A percentile compares a stretch with the other conserved stretches of the same genome.
phyloP scores from a whole-genome alignment of 768 basidiomycete genomes.

The Hydnomerulius pinastri region DNA sequence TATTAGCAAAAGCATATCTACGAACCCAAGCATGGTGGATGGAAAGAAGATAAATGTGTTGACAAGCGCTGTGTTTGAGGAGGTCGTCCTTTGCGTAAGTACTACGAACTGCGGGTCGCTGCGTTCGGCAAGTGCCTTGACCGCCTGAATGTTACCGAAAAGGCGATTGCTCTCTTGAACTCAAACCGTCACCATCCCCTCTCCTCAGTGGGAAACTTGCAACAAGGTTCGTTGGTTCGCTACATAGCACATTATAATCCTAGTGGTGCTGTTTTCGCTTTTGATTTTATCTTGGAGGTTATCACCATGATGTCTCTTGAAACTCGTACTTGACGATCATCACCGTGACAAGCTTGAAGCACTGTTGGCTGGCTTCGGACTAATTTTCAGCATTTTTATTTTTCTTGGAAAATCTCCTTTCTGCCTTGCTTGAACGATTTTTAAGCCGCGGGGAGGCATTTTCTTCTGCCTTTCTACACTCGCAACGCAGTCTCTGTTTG shows the following conservation, averaged over 20 bases:
- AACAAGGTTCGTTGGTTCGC: neutral
- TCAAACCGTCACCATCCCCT: slow-evolving; percentile 32
- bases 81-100: slow-evolving; percentile 8
- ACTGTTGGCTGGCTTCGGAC: no score
- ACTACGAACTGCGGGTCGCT: no score
- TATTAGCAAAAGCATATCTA: slow-evolving; percentile 43
- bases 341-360: no score
- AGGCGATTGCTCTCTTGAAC: slow-evolving; percentile 27
- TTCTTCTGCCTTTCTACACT: no score
- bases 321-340: no score
- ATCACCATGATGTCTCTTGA: neutral
- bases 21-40: slow-evolving; percentile 35
- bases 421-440: no score
- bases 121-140: slow-evolving; percentile 34
- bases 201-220: neutral
- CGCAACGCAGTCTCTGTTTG: no score
- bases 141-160: slow-evolving; percentile 21
- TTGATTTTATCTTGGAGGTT: neutral
- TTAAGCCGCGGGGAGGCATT: no score
- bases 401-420: no score
- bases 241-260: neutral
- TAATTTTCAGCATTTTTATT: no score
- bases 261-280: neutral
- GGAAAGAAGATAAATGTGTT: neutral
- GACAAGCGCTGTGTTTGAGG: neutral